Percentiles rank a stretch among this genome's conserved stretches.
These are phyloP conservation scores for Cladochytrium replicatum DNA, from an alignment of 192 early-diverging fungal genomes.

Conservation along the genomic window DNA sequence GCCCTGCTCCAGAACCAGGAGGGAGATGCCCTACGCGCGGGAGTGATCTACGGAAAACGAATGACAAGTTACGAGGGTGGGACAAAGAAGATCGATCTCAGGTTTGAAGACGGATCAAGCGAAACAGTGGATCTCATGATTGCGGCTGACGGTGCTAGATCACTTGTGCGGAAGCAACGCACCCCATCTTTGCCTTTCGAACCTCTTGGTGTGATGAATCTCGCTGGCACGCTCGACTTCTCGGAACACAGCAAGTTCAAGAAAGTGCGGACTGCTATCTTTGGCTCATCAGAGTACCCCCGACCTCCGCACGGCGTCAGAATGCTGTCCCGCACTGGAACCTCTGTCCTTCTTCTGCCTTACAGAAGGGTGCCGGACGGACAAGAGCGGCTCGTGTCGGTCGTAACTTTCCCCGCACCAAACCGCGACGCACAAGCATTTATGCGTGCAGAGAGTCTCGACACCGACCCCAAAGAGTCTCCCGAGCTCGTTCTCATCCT, in stretches of 20 bases:
- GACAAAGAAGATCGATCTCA: background rate
- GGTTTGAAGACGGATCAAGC: constrained; percentile 10
- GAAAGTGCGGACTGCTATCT: no score
- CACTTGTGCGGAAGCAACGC: background rate
- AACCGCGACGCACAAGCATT: no score
- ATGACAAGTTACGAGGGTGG: background rate
- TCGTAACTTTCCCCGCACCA: no score
- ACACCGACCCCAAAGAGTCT: no score
- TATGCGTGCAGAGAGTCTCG: no score
- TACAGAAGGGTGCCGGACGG: no score
- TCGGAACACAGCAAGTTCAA: no score
- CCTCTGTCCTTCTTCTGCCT: no score
- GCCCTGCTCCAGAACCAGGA: background rate
- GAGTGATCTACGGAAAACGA: constrained; percentile 3
- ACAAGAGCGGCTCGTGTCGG: no score
- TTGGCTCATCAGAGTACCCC: no score
- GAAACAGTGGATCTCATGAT: constrained; percentile 6
- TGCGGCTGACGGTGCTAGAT: constrained; percentile 9
- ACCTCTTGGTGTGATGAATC: background rate
- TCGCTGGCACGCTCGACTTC: background rate
- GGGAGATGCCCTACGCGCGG: background rate
- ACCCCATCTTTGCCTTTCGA: background rate
- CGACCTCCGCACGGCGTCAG: background rate
- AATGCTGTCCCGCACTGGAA: no score
- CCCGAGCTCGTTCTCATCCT: no score